A percentile compares a stretch with the other conserved stretches of the same genome.
These are phyloP conservation scores for Polyporus arcularius DNA, from an alignment of 768 basidiomycete genomes.

Conservation along the genomic window DNA sequence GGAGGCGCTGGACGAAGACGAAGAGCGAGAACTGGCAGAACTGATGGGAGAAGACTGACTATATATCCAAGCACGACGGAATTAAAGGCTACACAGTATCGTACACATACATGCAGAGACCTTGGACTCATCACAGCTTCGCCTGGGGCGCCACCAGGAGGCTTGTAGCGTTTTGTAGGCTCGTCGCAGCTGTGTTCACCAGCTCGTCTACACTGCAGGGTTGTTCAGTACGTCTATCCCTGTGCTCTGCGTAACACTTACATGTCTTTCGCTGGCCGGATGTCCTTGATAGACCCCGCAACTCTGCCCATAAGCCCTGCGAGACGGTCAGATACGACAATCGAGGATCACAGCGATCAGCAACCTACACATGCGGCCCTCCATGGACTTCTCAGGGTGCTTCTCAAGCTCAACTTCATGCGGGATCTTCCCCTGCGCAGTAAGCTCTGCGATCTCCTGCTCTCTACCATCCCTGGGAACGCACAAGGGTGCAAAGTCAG, in stretches of 20 bases:
- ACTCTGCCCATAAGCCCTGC: conserved; percentile 81
- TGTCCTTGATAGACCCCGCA: conserved; percentile 71
- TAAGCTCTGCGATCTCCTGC: conserved; percentile 58
- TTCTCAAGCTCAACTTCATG: conserved; percentile 71
- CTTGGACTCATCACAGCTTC: conserved; percentile 44
- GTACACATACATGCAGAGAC: not conserved
- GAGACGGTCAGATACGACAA: not conserved
- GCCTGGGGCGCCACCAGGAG: conserved; percentile 43
- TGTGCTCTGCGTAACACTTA: conserved; percentile 38
- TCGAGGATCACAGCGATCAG: not conserved
- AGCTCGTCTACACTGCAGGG: conserved; percentile 74
- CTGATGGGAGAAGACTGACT: conserved; percentile 49
- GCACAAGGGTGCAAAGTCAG: not conserved
- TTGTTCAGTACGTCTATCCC: not conserved
- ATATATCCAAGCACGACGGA: not conserved
- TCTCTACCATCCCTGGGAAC: conserved; percentile 59
- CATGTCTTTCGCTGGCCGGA: conserved; percentile 87
- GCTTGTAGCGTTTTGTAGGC: conserved; percentile 47
- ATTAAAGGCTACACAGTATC: not conserved
- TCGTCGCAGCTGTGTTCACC: conserved; percentile 65
- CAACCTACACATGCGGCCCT: conserved; percentile 59
- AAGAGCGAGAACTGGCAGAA: conserved; percentile 82
- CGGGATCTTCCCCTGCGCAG: conserved; percentile 69
- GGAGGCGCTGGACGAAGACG: conserved; percentile 77
- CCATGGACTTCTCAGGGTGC: conserved; percentile 65